Evolutionary conservation across 73 alveolate genomes (phyloP).

Genomic region (Paramecium sonneborni): DNA sequence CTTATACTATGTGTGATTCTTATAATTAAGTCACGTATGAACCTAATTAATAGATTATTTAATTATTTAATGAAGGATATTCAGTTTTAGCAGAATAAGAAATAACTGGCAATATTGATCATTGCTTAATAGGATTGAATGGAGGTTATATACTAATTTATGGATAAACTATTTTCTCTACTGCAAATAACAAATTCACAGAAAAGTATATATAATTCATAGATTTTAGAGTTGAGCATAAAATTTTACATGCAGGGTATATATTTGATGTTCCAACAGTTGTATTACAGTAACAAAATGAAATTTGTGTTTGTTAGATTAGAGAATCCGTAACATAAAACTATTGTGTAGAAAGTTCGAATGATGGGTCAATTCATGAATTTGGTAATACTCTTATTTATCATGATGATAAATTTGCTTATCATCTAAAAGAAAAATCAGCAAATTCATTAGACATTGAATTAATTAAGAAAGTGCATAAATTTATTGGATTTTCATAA

Average conservation of each 20-base stretch:
- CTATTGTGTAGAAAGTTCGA: background rate
- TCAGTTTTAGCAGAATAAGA: background rate
- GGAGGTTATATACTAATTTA: background rate
- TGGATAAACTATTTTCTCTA: background rate
- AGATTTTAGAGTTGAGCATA: background rate
- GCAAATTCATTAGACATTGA: background rate
- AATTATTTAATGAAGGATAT: conserved; percentile 36
- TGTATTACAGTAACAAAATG: background rate
- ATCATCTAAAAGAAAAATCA: background rate
- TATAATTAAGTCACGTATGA: background rate
- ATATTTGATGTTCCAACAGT: background rate
- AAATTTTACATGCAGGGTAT: conserved; percentile 4
- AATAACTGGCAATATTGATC: background rate
- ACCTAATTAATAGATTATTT: background rate
- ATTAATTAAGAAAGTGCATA: background rate
- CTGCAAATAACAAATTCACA: background rate
- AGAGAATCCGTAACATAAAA: background rate
- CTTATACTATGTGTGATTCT: background rate
- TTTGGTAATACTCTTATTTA: background rate
- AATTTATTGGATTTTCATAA: background rate
- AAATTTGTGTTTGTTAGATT: background rate
- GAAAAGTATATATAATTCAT: background rate
- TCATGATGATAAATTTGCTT: conserved; percentile 4
- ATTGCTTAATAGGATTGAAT: conserved; percentile 21
- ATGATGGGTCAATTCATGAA: background rate